phyloP scores from a whole-genome alignment of 345 rosid genomes.

The Excoecaria cochinchinensis region DNA sequence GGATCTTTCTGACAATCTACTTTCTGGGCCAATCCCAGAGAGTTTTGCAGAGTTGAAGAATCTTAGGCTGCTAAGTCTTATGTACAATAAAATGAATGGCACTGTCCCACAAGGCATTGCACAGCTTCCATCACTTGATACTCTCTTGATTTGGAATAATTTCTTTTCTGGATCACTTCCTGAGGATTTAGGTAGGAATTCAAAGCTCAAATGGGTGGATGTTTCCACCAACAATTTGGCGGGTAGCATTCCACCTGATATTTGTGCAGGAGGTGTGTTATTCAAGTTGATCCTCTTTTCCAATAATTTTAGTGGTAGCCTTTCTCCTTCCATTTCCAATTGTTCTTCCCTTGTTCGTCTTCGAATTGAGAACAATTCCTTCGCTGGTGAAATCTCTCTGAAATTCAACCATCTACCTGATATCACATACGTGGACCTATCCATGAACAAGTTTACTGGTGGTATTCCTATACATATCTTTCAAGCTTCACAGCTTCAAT shows the following conservation, averaged over 20 bases:
- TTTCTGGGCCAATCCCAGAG: conserved; percentile 76
- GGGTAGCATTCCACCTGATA: conserved; percentile 72
- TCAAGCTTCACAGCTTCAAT: conserved; percentile 63
- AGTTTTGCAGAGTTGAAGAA: conserved; percentile 71
- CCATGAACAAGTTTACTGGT: conserved; percentile 69
- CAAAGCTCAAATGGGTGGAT: conserved; percentile 82
- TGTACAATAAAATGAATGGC: conserved; percentile 88
- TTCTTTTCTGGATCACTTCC: conserved; percentile 83
- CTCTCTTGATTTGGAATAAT: conserved; percentile 84
- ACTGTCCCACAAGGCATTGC: conserved; percentile 68
- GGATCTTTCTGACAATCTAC: conserved; percentile 78
- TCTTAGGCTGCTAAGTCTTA: conserved; percentile 68
- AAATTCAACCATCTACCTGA: conserved; percentile 56
- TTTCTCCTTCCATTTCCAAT: conserved; percentile 63
- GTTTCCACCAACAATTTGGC: conserved; percentile 76
- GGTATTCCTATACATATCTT: conserved; percentile 61
- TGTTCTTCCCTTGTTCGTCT: conserved; percentile 84
- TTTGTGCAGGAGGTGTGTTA: conserved; percentile 71
- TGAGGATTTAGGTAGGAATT: conserved; percentile 61
- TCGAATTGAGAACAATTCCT: conserved; percentile 79
- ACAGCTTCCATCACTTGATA: conserved; percentile 75
- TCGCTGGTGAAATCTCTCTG: conserved; percentile 75
- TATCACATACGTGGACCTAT: conserved; percentile 73
- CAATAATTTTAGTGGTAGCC: conserved; percentile 60
- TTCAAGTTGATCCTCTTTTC: conserved; percentile 78